A percentile compares a stretch with the other conserved stretches of the same genome.
phyloP scores from a whole-genome alignment of 352 stramenopile species.

The Plasmopara muralis region DNA sequence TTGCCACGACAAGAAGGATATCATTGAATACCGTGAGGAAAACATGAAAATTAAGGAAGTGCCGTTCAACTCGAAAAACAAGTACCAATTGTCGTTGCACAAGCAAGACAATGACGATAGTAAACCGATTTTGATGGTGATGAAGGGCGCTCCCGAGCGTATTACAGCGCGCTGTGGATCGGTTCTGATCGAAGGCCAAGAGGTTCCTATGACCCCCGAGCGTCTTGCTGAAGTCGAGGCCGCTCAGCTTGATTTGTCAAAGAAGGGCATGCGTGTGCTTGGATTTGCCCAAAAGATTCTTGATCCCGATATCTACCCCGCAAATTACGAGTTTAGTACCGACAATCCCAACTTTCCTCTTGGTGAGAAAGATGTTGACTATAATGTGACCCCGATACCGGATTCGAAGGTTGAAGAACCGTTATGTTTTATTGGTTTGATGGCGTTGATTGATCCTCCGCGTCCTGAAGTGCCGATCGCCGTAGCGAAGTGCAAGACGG shows the following conservation, averaged over 20 bases:
- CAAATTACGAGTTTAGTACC: slow-evolving; percentile 69
- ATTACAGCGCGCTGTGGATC: slow-evolving; percentile 89
- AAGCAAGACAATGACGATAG: slow-evolving; percentile 68
- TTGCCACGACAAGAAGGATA: slow-evolving; percentile 74
- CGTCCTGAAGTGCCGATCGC: slow-evolving; percentile 83
- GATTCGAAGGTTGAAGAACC: slow-evolving; percentile 68
- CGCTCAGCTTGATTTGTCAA: slow-evolving; percentile 43
- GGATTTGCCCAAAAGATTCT: slow-evolving; percentile 59
- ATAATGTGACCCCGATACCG: slow-evolving; percentile 55
- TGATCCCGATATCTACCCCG: slow-evolving; percentile 35
- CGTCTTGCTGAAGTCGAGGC: slow-evolving; percentile 66
- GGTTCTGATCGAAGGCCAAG: slow-evolving; percentile 59
- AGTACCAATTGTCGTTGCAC: slow-evolving; percentile 80
- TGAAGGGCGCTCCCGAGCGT: slow-evolving; percentile 96
- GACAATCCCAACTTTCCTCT: slow-evolving; percentile 77
- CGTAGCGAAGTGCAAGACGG: slow-evolving; percentile 88
- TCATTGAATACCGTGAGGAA: slow-evolving; percentile 56
- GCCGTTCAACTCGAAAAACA: slow-evolving; percentile 85
- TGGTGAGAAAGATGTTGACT: slow-evolving; percentile 80
- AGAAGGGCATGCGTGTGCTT: slow-evolving; percentile 67
- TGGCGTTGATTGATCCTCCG: slow-evolving; percentile 94
- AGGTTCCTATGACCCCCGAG: slow-evolving; percentile 88
- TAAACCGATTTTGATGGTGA: slow-evolving; percentile 65
- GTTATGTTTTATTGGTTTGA: slow-evolving; percentile 91
- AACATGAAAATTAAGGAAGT: slow-evolving; percentile 79